Base-by-base conservation (phyloP, 2,329 filamentous ascomycete species). In the Aspergillus brunneoviolaceus region DNA sequence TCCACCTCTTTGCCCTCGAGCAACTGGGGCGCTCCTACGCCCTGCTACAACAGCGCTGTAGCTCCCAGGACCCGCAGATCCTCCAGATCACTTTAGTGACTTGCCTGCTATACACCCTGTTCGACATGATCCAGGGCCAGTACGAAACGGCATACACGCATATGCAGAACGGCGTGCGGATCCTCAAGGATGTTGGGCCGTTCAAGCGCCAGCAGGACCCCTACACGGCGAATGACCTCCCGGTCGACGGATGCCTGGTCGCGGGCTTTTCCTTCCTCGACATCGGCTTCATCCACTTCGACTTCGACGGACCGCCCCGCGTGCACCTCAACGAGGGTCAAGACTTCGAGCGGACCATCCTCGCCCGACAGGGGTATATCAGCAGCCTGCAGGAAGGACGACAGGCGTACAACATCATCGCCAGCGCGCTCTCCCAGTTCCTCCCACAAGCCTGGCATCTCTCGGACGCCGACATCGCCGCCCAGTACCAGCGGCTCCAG, bases 101-200 rank as follows among this genome's bases (percentile, higher is more conserved):
- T 45, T 63, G 61, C 35, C 4, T 63, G 33, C 29, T 63, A 2
- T 63, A 58, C 48, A 39, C 60, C 16, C 23, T 55, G 4, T 56
- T 47, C 1, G 55, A 63, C 23, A 19, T 63, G 21, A 21, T 59
- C 3, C 52, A 47, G 11, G 52, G 55, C 21, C 55, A 51, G 12
- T 63, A 60, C 29, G 58, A 63, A 2, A 35, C 49, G 3, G 58
- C 61, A 3, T 54, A 59, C 19, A 23, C 16, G 19, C 61, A 63
- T 29, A 49, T 63, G 4, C 49, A 39, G 19, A 49, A 50, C n/a
- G 61, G 61, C 1, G 21, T 63, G 16, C 45, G 33, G 3, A 35
- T 63, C 14, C 31, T 63, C 29, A 50, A 54, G 10, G 51, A 55
- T 47, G 27, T 52, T 1, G 47, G 16, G 14, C 48, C 49, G 6